Percentiles rank a stretch among this genome's conserved stretches.
Conservation (phyloP, 768 basidiomycete genomes). For the Boletellus ananas region DNA sequence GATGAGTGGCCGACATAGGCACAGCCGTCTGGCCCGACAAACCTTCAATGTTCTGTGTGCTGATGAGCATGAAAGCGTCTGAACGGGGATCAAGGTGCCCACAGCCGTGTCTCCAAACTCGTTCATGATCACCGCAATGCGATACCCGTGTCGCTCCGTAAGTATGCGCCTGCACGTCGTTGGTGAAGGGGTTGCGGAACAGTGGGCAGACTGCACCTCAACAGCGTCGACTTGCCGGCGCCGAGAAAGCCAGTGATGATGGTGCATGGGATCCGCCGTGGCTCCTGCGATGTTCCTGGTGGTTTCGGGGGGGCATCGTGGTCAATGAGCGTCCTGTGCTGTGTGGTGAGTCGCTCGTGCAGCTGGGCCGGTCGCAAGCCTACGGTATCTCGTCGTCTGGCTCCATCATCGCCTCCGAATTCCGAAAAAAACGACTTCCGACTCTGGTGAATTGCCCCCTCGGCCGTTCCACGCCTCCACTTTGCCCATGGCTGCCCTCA, state of each 20-base stretch:
- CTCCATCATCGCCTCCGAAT: conserved; percentile 38
- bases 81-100: conserved; percentile 26
- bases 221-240: conserved; percentile 89
- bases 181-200: not conserved
- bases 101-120: conserved; percentile 96
- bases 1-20: not conserved
- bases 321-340: conserved; percentile 32
- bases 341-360: conserved; percentile 8
- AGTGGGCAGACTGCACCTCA: conserved; percentile 47
- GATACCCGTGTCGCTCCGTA: conserved; percentile 89
- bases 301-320: conserved; percentile 4
- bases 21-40: conserved; percentile 10
- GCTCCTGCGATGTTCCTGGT: conserved; percentile 3
- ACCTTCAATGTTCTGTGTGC: conserved; percentile 86
- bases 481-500: conserved; percentile 18
- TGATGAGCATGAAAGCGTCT: conserved; percentile 16
- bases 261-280: conserved; percentile 71
- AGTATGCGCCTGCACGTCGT: conserved; percentile 64
- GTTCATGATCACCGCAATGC: conserved; percentile 98
- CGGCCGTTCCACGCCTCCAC: not conserved
- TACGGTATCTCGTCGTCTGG: conserved; percentile 61
- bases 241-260: conserved; percentile 95
- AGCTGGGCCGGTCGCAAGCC: conserved; percentile 17
- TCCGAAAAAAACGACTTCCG: conserved; percentile 24
- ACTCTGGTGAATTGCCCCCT: conserved; percentile 6